Conservation (phyloP, 2,329 filamentous ascomycete genomes). For the Metarhizium brunneum region DNA sequence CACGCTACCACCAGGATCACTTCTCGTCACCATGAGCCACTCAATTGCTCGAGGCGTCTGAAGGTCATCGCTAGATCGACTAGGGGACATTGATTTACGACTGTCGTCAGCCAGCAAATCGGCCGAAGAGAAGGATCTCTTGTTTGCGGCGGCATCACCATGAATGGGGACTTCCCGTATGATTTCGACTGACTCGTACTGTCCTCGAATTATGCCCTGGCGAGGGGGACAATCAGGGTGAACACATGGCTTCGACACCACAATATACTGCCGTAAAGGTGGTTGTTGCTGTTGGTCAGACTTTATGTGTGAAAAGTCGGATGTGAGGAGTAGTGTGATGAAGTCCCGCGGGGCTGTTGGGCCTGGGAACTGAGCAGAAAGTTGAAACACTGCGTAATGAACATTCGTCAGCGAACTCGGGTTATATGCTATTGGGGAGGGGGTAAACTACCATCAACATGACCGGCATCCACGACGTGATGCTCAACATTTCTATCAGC, state of each 20-base stretch:
- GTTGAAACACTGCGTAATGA: constrained; percentile 58
- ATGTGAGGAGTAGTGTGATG: constrained; percentile 67
- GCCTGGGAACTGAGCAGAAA: constrained; percentile 83
- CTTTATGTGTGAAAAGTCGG: constrained; percentile 38
- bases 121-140: constrained; percentile 22
- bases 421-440: background rate
- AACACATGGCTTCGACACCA: constrained; percentile 75
- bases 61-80: constrained; percentile 20
- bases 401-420: background rate
- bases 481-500: constrained; percentile 67
- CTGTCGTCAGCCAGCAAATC: constrained; percentile 21
- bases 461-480: constrained; percentile 46
- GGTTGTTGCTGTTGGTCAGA: constrained; percentile 11
- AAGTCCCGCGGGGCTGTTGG: constrained; percentile 86
- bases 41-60: constrained; percentile 45
- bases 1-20: constrained; percentile 80
- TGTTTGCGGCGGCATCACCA: constrained; percentile 21
- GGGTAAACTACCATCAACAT: constrained; percentile 44
- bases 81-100: constrained; percentile 9
- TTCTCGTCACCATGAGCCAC: constrained; percentile 89
- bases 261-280: constrained; percentile 61
- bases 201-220: constrained; percentile 68
- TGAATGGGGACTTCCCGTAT: constrained; percentile 70
- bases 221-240: constrained; percentile 65
- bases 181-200: constrained; percentile 87